These are phyloP conservation scores for Emmonsiellopsis sp. DNA, from an alignment of 2,329 filamentous ascomycete species.

Conservation along the genomic window DNA sequence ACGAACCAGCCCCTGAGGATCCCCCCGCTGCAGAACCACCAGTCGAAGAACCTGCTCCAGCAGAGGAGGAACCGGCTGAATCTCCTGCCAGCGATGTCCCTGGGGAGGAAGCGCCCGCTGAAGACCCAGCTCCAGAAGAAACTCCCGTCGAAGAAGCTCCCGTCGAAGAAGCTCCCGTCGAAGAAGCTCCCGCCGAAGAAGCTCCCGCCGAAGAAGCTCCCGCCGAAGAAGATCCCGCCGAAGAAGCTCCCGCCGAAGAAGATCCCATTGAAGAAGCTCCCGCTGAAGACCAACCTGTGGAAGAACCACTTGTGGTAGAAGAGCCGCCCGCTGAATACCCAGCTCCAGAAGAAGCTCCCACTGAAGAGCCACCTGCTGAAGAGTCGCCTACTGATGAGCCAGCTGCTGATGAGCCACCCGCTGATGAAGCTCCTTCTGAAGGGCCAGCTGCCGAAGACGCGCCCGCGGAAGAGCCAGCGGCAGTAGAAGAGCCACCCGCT, in stretches of 20 bases:
- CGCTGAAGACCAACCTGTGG: constrained; percentile 2
- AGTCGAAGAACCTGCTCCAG: neutral
- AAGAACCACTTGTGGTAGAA: neutral
- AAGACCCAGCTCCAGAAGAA: constrained; percentile 1
- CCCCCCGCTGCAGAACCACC: neutral
- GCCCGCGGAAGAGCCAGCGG: constrained; percentile 15
- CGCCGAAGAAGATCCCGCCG: neutral
- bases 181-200: constrained; percentile 3
- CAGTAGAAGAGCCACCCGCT: constrained; percentile 10
- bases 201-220: constrained; percentile 2
- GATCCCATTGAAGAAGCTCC: constrained; percentile 1
- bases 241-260: neutral
- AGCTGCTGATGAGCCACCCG: constrained; percentile 11
- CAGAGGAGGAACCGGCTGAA: constrained; percentile 1
- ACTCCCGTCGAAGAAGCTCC: constrained; percentile 4
- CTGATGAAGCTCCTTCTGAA: constrained; percentile 15
- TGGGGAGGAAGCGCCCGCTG: neutral
- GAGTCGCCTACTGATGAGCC: constrained; percentile 6
- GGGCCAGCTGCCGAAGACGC: constrained; percentile 10
- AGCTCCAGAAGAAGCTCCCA: constrained; percentile 2
- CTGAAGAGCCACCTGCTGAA: constrained; percentile 4
- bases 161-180: neutral
- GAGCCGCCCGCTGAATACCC: constrained; percentile 8
- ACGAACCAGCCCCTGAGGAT: neutral
- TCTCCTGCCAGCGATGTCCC: neutral